These are phyloP conservation scores for Irpex rosettiformis DNA, from an alignment of 1,284 basidiomycete genomes.

Conservation along the genomic window DNA sequence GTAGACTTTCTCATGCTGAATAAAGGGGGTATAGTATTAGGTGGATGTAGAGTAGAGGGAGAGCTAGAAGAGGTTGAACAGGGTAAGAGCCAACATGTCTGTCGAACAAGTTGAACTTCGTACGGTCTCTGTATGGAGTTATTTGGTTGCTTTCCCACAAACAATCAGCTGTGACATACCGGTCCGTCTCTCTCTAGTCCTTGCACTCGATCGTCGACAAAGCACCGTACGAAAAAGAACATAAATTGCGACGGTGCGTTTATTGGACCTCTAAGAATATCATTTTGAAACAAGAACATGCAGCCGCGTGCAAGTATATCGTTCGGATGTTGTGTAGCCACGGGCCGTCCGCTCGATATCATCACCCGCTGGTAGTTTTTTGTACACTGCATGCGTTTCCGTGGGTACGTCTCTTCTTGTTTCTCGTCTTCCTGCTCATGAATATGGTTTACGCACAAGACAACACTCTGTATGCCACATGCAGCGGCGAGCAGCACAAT, in stretches of 20 bases:
- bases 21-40: background rate
- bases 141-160: no score
- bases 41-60: background rate
- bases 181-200: no score
- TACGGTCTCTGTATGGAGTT: background rate
- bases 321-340: background rate
- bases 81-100: background rate
- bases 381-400: background rate
- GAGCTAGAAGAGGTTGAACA: background rate
- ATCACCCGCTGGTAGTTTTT: background rate
- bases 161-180: no score
- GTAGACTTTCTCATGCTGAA: slow-evolving; percentile 18
- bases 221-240: no score
- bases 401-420: background rate
- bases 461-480: background rate
- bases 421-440: background rate
- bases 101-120: background rate
- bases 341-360: no score
- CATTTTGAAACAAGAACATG: no score
- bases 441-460: background rate
- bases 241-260: no score
- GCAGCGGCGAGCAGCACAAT: background rate
- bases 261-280: no score
- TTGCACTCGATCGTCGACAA: no score
- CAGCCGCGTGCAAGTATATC: no score